Evolutionary conservation across 2,329 filamentous ascomycete genomes (phyloP), one percentile per base, ranked within the genome.

Genomic region (Arthrobotrys megalospora): DNA sequence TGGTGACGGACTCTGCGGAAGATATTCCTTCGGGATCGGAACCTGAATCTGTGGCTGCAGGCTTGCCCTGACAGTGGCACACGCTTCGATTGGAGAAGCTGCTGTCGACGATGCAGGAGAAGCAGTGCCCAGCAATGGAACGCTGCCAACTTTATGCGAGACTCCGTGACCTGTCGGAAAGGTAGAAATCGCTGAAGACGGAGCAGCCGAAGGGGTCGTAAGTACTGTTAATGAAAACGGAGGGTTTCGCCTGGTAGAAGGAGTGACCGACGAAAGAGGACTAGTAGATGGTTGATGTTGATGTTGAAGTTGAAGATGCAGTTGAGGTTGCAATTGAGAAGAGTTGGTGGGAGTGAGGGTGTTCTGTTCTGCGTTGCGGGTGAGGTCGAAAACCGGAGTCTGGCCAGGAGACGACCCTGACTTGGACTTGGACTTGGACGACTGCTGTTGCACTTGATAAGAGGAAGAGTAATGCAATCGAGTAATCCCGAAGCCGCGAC

Each of bases 11-110:
- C 48, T 65, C 43, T 52, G 62, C 14, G 65, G 50, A 38, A n/a
- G 60, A 66, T 77, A 70, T 34, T 71, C 66, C 34, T 43, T 69
- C 21, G 73, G 73, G 45, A 77, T 52, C 38, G 73, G 73, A 45
- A 77, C 62, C 7, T 55, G 67, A 43, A 72, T 50, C 55, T 78
- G 75, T 72, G 67, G 68, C 52, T 78, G 67, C 58, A 78, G 60
- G 41, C 32, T 62, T 38, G 53, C 53, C 45, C 43, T 47, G 4
- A 41, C 50, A 12, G 60, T 55, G 53, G 67, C 53, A 72, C 62
- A 21, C 11, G 6, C 14, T 68, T 48, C 75, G 55, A 78, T 70
- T 77, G 75, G 75, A 55, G 75, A 78, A 50, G 60, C 28, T 34
- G 62, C n/a, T 52, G 53, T 60, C n/a, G 53, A 72, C 21, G 75